A percentile compares a stretch with the other conserved stretches of the same genome.
These are phyloP conservation scores for Lipomyces sp. DNA, from an alignment of 805 yeast genomes.

Conservation along the genomic window DNA sequence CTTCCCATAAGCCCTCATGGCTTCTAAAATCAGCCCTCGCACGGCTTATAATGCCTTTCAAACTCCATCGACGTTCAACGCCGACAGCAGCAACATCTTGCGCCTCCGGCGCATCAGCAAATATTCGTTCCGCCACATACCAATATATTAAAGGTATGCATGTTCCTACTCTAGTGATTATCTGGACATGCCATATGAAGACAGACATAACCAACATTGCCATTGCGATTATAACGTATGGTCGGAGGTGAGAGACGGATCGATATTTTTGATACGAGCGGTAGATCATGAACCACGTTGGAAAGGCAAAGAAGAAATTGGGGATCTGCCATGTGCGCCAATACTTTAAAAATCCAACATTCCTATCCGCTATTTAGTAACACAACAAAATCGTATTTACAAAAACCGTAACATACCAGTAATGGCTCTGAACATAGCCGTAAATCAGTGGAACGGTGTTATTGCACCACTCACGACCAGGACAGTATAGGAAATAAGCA, in stretches of 20 bases:
- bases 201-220: constrained; percentile 57
- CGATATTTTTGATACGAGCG: constrained; percentile 24
- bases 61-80: constrained; percentile 7
- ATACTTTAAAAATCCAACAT: constrained; percentile 75
- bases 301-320: constrained; percentile 76
- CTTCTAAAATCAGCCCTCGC: constrained; percentile 28
- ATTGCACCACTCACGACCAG: constrained; percentile 82
- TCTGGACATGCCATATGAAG: constrained; percentile 81
- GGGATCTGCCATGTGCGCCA: constrained; percentile 85
- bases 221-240: constrained; percentile 48
- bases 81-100: background rate
- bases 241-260: constrained; percentile 42
- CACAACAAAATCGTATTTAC: background rate
- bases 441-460: constrained; percentile 62
- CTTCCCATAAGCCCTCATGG: constrained; percentile 47
- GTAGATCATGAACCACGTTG: constrained; percentile 58
- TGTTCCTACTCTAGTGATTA: constrained; percentile 75
- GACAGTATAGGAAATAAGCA: constrained; percentile 69
- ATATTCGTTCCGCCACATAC: constrained; percentile 58
- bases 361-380: constrained; percentile 34
- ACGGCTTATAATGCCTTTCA: constrained; percentile 8
- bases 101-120: constrained; percentile 26
- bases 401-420: constrained; percentile 59
- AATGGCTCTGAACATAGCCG: constrained; percentile 71
- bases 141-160: constrained; percentile 78